Evolutionary conservation across 2,329 filamentous ascomycete genomes (phyloP).

Genomic region (Alternaria alternata): DNA sequence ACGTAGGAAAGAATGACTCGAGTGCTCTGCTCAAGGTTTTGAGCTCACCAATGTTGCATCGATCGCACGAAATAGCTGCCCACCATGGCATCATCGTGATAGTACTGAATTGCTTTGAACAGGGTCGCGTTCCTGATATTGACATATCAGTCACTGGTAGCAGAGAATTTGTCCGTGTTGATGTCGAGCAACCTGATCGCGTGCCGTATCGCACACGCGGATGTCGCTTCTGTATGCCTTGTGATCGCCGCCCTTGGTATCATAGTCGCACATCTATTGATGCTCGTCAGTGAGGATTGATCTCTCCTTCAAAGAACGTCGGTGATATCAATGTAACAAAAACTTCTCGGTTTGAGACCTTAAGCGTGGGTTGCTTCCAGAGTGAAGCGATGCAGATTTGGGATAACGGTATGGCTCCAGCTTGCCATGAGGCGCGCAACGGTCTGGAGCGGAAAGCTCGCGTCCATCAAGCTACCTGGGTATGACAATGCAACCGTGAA

Average conservation of each 20-base stretch:
- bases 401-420: background rate
- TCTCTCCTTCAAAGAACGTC: fast-evolving
- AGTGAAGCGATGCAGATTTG: no score
- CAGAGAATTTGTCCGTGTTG: no score
- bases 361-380: background rate
- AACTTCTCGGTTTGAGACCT: background rate
- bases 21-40: no score
- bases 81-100: no score
- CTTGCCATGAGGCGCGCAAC: background rate
- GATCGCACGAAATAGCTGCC: fast-evolving
- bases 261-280: background rate
- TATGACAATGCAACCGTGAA: no score
- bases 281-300: background rate
- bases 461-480: background rate
- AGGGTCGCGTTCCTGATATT: no score
- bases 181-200: no score
- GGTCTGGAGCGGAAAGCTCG: background rate
- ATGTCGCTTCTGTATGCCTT: background rate
- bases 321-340: background rate
- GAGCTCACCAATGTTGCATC: no score
- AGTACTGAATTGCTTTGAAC: no score
- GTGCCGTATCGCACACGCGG: background rate
- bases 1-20: no score
- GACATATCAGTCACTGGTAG: no score
- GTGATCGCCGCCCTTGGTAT: background rate